These are phyloP conservation scores for Yamadazyma spencermartinsiae DNA, from an alignment of 1,139 yeast species.

Conservation along the genomic window DNA sequence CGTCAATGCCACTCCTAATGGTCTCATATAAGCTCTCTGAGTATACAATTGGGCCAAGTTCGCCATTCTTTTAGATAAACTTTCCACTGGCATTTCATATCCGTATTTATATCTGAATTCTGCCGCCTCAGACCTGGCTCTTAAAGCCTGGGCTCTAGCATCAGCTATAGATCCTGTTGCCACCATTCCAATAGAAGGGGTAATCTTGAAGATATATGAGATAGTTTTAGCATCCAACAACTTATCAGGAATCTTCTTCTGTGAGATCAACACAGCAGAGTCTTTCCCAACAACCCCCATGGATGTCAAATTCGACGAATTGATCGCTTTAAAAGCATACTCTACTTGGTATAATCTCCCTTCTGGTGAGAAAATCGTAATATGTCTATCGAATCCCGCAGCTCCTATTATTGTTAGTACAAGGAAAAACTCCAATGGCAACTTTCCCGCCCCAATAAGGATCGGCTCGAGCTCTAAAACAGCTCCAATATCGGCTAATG, in stretches of 20 bases:
- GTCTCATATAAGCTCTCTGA: slow-evolving; percentile 99
- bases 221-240: slow-evolving; percentile 84
- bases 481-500: background rate
- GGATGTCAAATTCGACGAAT: slow-evolving; percentile 87
- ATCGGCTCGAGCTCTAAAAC: background rate
- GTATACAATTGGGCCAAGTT: slow-evolving; percentile 93
- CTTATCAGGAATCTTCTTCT: slow-evolving; percentile 95
- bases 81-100: slow-evolving; percentile 95
- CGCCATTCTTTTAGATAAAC: slow-evolving; percentile 92
- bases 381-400: slow-evolving; percentile 97
- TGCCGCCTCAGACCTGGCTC: slow-evolving; percentile 93
- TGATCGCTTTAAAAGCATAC: slow-evolving; percentile 96
- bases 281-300: slow-evolving; percentile 85
- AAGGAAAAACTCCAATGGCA: no score
- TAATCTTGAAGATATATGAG: slow-evolving; percentile 78
- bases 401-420: slow-evolving; percentile 44
- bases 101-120: slow-evolving; percentile 94
- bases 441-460: background rate
- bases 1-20: slow-evolving; percentile 90
- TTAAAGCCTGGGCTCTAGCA: slow-evolving; percentile 84
- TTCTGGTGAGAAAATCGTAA: slow-evolving; percentile 97
- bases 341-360: slow-evolving; percentile 97
- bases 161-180: slow-evolving; percentile 97
- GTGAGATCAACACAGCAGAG: slow-evolving; percentile 88
- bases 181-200: slow-evolving; percentile 83